These are phyloP conservation scores for Starmerella vaccinii DNA, from an alignment of 805 yeast genomes.

Conservation along the genomic window DNA sequence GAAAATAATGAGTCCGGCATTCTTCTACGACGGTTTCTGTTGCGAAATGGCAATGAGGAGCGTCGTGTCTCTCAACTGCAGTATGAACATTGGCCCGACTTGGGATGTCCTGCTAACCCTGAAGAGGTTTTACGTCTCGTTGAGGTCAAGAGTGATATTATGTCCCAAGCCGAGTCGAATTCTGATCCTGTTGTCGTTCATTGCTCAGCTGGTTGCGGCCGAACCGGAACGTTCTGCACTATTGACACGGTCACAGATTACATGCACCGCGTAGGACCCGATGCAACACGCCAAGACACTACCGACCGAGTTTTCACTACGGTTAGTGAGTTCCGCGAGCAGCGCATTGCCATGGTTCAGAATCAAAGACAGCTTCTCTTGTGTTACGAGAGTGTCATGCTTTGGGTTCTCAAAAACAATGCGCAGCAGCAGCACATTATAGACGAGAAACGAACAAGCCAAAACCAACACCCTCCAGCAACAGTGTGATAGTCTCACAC, in stretches of 20 bases:
- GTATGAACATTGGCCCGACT: constrained; percentile 75
- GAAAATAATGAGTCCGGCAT: constrained; percentile 14
- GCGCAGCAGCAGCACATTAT: not conserved
- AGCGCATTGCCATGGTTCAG: constrained; percentile 77
- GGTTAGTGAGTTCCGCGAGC: constrained; percentile 58
- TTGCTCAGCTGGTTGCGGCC: constrained; percentile 96
- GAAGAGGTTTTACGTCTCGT: constrained; percentile 52
- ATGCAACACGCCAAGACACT: constrained; percentile 2
- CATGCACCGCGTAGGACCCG: constrained; percentile 26
- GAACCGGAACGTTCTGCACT: constrained; percentile 77
- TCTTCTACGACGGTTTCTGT: constrained; percentile 37
- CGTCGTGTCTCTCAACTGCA: constrained; percentile 64
- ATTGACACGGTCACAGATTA: constrained; percentile 36
- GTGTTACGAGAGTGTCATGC: constrained; percentile 53
- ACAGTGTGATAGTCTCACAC: not conserved
- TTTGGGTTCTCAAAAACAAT: constrained; percentile 16
- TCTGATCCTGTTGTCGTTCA: constrained; percentile 48
- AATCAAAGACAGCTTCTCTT: constrained; percentile 62
- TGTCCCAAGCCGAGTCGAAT: constrained; percentile 12
- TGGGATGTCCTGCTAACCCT: constrained; percentile 54
- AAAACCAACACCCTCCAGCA: not conserved
- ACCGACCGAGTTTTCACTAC: constrained; percentile 52
- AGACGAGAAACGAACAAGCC: not conserved
- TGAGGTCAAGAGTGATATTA: constrained; percentile 37
- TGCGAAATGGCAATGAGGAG: constrained; percentile 26